These are phyloP conservation scores for Yamadazyma blattariae DNA, from an alignment of 1,139 yeast genomes.

Conservation along the genomic window DNA sequence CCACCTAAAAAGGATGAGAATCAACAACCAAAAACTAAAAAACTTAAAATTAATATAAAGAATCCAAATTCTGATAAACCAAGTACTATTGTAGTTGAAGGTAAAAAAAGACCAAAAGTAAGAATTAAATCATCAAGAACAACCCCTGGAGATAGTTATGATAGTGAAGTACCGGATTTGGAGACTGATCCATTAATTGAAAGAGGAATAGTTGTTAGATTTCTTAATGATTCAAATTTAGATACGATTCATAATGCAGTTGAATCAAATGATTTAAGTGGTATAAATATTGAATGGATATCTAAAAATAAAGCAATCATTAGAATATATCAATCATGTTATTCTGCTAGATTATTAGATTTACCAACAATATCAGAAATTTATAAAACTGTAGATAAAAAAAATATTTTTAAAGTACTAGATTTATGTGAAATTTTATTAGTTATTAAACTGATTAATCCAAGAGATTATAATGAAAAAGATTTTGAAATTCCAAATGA, in stretches of 20 bases:
- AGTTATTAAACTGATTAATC: constrained; percentile 63
- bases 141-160: constrained; percentile 93
- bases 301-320: constrained; percentile 76
- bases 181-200: constrained; percentile 94
- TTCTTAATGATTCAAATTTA: constrained; percentile 74
- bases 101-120: constrained; percentile 47
- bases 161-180: constrained; percentile 93
- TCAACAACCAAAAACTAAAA: constrained; percentile 11
- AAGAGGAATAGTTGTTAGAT: constrained; percentile 77
- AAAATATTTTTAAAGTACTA: constrained; percentile 81
- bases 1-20: constrained; percentile 17
- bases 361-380: constrained; percentile 87
- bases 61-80: constrained; percentile 12
- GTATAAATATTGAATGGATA: constrained; percentile 75
- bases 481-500: constrained; percentile 43
- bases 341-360: constrained; percentile 85
- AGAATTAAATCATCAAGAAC: constrained; percentile 79
- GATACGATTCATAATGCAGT: constrained; percentile 79
- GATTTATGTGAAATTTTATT: constrained; percentile 85
- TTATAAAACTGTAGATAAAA: constrained; percentile 85
- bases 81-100: constrained; percentile 5
- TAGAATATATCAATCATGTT: constrained; percentile 52
- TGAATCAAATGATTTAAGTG: constrained; percentile 76
- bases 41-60: constrained; percentile 10
- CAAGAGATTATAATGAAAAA: constrained; percentile 34